Conservation (phyloP, 257 asterid species). For the Euphrasia confusa region DNA sequence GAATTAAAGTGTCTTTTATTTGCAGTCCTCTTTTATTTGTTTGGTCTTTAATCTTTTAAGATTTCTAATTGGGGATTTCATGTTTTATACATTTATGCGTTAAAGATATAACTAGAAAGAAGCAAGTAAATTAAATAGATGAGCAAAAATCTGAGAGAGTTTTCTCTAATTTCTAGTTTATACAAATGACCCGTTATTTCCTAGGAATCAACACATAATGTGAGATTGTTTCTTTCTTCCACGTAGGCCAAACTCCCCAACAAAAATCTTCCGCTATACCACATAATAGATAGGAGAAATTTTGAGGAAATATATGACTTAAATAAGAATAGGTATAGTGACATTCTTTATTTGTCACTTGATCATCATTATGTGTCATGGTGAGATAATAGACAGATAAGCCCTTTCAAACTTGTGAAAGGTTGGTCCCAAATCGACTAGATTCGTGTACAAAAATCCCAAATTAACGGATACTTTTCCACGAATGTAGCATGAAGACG, state of each 20-base stretch:
- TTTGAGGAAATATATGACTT: too few species aligned
- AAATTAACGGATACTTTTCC: neutral
- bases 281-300: too few species aligned
- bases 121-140: neutral
- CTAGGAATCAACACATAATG: too few species aligned
- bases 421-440: conserved; percentile 1
- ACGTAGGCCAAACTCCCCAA: too few species aligned
- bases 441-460: neutral
- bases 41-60: neutral
- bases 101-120: too few species aligned
- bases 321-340: neutral
- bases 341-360: too few species aligned
- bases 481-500: conserved; percentile 7
- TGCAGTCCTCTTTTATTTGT: neutral
- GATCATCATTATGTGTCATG: neutral
- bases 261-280: too few species aligned
- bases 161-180: neutral
- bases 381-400: neutral
- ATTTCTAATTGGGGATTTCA: neutral
- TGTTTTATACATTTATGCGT: neutral
- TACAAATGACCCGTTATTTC: neutral
- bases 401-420: neutral
- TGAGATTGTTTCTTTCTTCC: too few species aligned
- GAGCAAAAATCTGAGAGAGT: neutral
- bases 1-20: neutral